Conservation (phyloP, 2,329 filamentous ascomycete species). For the Trichoderma sp. region DNA sequence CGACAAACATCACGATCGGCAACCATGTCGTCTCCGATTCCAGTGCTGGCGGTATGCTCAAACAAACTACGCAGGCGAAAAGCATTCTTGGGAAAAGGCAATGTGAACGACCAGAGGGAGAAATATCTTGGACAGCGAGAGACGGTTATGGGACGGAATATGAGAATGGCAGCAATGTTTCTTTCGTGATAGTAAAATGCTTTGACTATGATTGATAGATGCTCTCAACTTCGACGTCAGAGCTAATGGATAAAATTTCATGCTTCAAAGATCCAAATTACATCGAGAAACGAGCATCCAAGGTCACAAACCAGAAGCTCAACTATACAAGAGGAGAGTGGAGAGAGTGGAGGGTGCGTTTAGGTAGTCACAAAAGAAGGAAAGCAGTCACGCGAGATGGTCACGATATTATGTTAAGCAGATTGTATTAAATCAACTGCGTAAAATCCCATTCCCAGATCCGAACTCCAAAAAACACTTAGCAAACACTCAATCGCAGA, state of each 20-base stretch:
- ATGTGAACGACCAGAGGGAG: not conserved
- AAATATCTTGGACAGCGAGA: not conserved
- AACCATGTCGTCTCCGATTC: too few relatives aligned
- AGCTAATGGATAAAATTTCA: not conserved
- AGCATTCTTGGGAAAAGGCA: not conserved
- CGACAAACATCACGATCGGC: not conserved
- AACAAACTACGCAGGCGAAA: not conserved
- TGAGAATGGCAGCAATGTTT: not conserved
- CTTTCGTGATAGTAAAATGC: not conserved
- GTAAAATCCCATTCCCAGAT: not conserved
- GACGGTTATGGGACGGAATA: not conserved
- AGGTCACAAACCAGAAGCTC: not conserved
- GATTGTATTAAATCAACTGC: not conserved
- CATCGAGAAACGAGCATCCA: not conserved
- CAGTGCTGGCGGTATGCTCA: too few relatives aligned
- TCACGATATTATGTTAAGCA: not conserved
- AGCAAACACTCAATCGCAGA: not conserved
- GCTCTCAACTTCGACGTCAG: not conserved
- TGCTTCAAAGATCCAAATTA: not conserved
- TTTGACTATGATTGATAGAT: not conserved
- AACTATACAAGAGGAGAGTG: not conserved
- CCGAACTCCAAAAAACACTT: not conserved
- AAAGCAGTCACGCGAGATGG: not conserved
- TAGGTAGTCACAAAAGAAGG: not conserved
- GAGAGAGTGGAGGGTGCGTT: not conserved